Evolutionary conservation across 2,329 filamentous ascomycete genomes (phyloP).

Genomic region (Colletotrichum coccodes): DNA sequence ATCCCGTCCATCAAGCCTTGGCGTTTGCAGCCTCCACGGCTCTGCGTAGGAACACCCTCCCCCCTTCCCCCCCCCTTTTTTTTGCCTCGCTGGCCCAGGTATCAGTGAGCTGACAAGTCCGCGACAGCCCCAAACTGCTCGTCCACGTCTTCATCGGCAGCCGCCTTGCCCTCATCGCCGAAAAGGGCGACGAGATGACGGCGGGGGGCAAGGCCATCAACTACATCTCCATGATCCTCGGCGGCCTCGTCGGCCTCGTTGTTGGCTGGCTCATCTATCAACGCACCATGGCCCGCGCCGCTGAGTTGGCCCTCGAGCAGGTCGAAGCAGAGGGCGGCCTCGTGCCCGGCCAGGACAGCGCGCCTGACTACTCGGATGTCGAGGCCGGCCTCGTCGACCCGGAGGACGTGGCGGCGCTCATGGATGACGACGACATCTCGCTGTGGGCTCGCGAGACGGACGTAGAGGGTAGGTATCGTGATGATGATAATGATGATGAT

Average conservation of each 20-base stretch:
- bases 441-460: constrained; percentile 61
- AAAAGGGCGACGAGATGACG: constrained; percentile 86
- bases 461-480: constrained; percentile 40
- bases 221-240: constrained; percentile 82
- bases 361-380: constrained; percentile 52
- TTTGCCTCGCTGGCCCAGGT: neutral
- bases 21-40: constrained; percentile 86
- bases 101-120: constrained; percentile 17
- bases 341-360: constrained; percentile 27
- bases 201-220: constrained; percentile 81
- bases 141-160: constrained; percentile 94
- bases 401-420: constrained; percentile 62
- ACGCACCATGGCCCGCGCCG: constrained; percentile 71
- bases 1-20: constrained; percentile 86
- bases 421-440: constrained; percentile 69
- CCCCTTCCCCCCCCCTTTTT: neutral
- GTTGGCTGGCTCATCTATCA: constrained; percentile 90
- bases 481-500: constrained; percentile 44
- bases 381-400: constrained; percentile 57
- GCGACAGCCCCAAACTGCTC: constrained; percentile 82
- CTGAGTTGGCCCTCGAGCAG: constrained; percentile 63
- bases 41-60: constrained; percentile 66
- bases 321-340: constrained; percentile 36
- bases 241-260: constrained; percentile 74
- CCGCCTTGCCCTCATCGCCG: constrained; percentile 83